Conservation (phyloP, 345 rosid species). For the Theobroma cacao region DNA sequence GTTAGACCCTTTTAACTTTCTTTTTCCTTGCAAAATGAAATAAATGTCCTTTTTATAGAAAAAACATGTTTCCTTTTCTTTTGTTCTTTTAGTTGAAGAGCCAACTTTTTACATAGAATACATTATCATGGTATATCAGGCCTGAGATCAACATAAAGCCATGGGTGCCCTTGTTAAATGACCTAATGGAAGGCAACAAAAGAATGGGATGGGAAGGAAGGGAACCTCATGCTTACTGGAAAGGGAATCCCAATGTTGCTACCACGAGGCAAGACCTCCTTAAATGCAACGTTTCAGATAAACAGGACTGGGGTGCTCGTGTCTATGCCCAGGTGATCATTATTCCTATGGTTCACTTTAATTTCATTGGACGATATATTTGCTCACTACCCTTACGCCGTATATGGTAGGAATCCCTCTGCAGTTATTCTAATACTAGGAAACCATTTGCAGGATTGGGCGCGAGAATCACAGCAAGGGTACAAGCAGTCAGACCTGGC, state of each 20-base stretch:
- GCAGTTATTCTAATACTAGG: background rate
- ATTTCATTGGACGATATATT: background rate
- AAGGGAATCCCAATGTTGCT: conserved; percentile 84
- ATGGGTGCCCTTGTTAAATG: conserved; percentile 55
- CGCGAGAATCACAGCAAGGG: conserved; percentile 55
- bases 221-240: conserved; percentile 85
- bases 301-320: conserved; percentile 90
- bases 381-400: too few species aligned
- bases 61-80: background rate
- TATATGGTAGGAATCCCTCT: too few species aligned
- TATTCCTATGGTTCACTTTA: background rate
- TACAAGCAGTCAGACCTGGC: conserved; percentile 76
- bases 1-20: conserved; percentile 25
- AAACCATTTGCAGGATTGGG: conserved; percentile 67
- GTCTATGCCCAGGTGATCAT: conserved; percentile 59
- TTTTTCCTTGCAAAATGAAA: background rate
- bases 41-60: background rate
- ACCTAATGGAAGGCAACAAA: conserved; percentile 51
- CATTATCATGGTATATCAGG: conserved; percentile 30
- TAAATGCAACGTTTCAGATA: conserved; percentile 63
- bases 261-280: conserved; percentile 63
- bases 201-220: conserved; percentile 54
- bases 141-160: conserved; percentile 73
- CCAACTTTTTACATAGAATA: background rate
- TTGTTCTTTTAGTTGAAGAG: background rate